Evolutionary conservation across 2,329 filamentous ascomycete genomes (phyloP).

Genomic region (Aspergillus sp.): DNA sequence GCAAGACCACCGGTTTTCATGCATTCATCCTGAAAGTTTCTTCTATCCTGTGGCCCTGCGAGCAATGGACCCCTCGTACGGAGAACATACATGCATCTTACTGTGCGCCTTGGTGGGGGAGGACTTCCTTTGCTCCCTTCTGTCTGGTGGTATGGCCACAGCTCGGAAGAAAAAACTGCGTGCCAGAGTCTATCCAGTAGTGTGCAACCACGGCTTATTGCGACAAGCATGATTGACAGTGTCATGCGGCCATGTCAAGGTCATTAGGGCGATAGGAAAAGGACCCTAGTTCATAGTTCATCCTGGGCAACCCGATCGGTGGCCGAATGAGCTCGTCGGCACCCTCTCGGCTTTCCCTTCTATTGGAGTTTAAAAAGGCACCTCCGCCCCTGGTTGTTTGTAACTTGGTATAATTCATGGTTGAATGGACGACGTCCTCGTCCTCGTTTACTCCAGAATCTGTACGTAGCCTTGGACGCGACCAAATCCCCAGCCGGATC

Average conservation of each 20-base stretch:
- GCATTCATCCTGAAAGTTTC: neutral
- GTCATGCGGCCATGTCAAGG: neutral
- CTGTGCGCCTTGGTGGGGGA: neutral
- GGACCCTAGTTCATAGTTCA: neutral
- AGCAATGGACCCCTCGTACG: neutral
- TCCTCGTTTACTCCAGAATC: conserved; percentile 2
- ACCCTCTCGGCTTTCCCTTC: neutral
- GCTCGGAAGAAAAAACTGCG: neutral
- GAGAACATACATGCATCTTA: neutral
- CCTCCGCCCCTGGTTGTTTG: neutral
- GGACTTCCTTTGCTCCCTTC: neutral
- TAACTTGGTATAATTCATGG: neutral
- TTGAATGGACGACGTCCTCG: neutral
- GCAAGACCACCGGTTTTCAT: neutral
- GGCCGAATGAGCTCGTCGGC: neutral
- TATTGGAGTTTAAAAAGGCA: neutral
- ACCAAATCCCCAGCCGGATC: conserved; percentile 2
- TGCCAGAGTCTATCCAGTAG: neutral
- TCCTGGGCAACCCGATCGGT: neutral
- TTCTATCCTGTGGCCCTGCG: neutral
- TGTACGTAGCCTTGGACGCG: conserved; percentile 1
- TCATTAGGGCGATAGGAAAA: neutral
- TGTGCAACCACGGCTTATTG: neutral
- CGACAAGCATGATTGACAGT: neutral
- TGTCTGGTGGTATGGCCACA: neutral